Conservation (phyloP, 2,329 filamentous ascomycete genomes). For the Cryphonectria japonica region DNA sequence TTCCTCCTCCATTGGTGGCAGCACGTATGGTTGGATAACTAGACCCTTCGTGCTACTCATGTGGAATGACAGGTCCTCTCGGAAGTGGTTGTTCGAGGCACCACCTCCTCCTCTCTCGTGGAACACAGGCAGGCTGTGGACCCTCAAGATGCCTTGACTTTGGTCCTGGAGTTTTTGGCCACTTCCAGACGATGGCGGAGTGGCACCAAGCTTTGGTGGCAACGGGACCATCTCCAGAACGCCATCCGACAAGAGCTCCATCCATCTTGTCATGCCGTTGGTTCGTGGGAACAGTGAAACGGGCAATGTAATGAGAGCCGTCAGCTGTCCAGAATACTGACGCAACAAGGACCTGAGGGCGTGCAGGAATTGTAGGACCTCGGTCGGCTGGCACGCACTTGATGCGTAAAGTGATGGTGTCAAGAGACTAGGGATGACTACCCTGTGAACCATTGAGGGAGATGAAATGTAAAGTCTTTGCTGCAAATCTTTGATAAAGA, state of each 20-base stretch:
- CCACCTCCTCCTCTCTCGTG: conserved; percentile 88
- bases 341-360: conserved; percentile 75
- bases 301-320: conserved; percentile 76
- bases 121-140: conserved; percentile 81
- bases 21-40: conserved; percentile 82
- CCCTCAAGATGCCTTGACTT: conserved; percentile 82
- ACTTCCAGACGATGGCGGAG: conserved; percentile 16
- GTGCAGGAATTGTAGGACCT: conserved; percentile 82
- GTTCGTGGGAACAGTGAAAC: conserved; percentile 77
- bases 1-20: conserved; percentile 85
- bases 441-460: conserved; percentile 70
- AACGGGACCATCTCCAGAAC: conserved; percentile 83
- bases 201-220: conserved; percentile 56
- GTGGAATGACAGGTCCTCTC: conserved; percentile 89
- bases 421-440: conserved; percentile 83
- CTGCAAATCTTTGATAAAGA: conserved; percentile 64
- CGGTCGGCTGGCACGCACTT: conserved; percentile 68
- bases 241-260: conserved; percentile 82
- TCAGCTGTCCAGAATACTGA: conserved; percentile 65
- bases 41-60: conserved; percentile 80
- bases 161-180: conserved; percentile 62
- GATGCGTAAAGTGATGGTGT: conserved; percentile 84
- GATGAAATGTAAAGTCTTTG: conserved; percentile 60
- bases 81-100: conserved; percentile 66
- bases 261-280: conserved; percentile 79